Base-by-base conservation (phyloP, 2,329 filamentous ascomycete genomes). In the Sphaerulina musiva region DNA sequence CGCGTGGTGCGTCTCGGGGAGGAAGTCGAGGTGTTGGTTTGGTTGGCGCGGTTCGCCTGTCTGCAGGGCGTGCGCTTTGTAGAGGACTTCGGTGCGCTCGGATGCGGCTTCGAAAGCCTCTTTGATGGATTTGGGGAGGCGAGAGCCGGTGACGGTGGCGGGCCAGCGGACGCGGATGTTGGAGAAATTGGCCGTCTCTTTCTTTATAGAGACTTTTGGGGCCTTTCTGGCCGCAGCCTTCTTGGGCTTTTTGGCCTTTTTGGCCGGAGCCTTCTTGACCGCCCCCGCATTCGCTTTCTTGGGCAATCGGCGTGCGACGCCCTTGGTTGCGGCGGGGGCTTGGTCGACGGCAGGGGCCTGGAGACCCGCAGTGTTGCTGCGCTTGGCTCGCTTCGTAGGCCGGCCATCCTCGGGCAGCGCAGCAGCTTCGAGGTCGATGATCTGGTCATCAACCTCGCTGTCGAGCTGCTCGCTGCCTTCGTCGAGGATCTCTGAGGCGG, bases 1-100 rank as follows among this genome's bases (percentile, higher is more conserved):
- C 1, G 38, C 26, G 42, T 56, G 48, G 59, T 63, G 66, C 58
- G 66, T 67, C 32, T 66, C 64, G 4, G 64, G 65, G 14, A 57
- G 47, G 39, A 64, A 43, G 54, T 68, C 58, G 26, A 57, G 47
- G 32, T 53, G 26, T 6, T 29, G 26, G 5, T 29, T 29, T 29
- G 5, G 5, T 29, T 6, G 49, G 29, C 34, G 32, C 20, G 51
- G 20, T 41, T 34, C 41, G 32, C 48, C 46, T 11, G 51, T 46
- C 6, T 31, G 47, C 34, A 47, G 31, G 29, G 14, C 40, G 39
- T 56, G 48, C 3, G 53, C 42, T 40, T 40, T 38, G n/a, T 59
- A 48, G 12, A 67, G 59, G 17, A 50, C 48, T 20, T 53, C 39
- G 14, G 56, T 48, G 48, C 61, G 64, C 26, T 50, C 48, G 4